Evolutionary conservation across 2,329 filamentous ascomycete species (phyloP).

Genomic region (Venturia nashicola): DNA sequence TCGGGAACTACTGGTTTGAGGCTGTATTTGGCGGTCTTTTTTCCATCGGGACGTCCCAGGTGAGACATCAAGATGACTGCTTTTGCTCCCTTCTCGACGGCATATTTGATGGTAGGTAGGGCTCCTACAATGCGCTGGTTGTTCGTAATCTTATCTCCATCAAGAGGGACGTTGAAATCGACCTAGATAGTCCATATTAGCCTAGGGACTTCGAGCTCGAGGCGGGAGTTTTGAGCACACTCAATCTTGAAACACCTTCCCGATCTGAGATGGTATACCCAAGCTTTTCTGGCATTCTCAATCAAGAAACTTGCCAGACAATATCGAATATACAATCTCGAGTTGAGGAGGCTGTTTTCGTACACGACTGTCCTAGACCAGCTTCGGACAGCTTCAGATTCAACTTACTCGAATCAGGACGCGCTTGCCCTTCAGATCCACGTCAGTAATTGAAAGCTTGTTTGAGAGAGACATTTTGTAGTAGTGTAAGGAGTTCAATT

Average conservation of each 20-base stretch:
- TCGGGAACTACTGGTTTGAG: conserved; percentile 83
- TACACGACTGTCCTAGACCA: not conserved
- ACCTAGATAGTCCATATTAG: conserved; percentile 44
- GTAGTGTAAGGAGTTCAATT: not conserved
- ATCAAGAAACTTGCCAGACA: not conserved
- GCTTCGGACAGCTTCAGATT: not conserved
- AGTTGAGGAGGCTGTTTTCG: not conserved
- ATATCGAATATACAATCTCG: not conserved
- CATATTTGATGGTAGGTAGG: conserved; percentile 89
- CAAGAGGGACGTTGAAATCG: conserved; percentile 99
- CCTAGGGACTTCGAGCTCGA: not conserved
- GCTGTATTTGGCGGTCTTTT: conserved; percentile 84
- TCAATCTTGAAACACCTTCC: not conserved
- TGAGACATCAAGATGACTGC: conserved; percentile 96
- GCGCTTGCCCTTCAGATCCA: conserved; percentile 96
- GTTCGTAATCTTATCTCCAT: conserved; percentile 90
- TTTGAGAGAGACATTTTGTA: conserved; percentile 89
- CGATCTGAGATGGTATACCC: not conserved
- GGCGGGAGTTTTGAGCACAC: not conserved
- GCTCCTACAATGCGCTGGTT: conserved; percentile 96
- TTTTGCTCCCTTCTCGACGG: conserved; percentile 81
- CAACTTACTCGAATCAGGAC: conserved; percentile 82
- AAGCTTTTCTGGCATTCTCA: not conserved
- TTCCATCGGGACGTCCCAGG: conserved; percentile 87
- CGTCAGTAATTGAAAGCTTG: conserved; percentile 94